Percentiles rank a stretch among this genome's conserved stretches.
Conservation (phyloP, 2,329 filamentous ascomycete species). For the Scopulariopsis brevicaulis region DNA sequence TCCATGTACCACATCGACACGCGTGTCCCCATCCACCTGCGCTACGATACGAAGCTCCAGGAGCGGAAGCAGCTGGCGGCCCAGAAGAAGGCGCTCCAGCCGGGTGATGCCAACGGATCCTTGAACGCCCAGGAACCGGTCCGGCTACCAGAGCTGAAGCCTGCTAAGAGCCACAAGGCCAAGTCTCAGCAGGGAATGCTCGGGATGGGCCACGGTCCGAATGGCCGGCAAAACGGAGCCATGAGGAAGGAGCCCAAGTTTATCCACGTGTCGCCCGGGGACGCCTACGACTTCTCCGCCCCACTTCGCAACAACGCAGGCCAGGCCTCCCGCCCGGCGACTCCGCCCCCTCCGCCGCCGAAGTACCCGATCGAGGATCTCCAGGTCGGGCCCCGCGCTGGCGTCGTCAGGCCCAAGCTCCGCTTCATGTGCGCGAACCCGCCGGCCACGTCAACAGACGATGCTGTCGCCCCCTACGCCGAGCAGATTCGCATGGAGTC, state of each 20-base stretch:
- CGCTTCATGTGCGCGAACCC: slow-evolving; percentile 65
- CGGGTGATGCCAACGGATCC: slow-evolving; percentile 28
- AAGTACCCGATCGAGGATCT: slow-evolving; percentile 96
- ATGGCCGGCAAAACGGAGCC: not conserved
- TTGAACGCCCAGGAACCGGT: slow-evolving; percentile 29
- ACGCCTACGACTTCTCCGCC: slow-evolving; percentile 33
- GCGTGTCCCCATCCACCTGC: slow-evolving; percentile 72
- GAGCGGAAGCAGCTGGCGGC: slow-evolving; percentile 64
- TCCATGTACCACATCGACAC: slow-evolving; percentile 75
- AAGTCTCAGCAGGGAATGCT: slow-evolving; percentile 34
- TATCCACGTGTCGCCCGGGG: slow-evolving; percentile 27
- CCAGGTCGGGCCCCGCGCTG: slow-evolving; percentile 61
- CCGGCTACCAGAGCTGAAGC: slow-evolving; percentile 62
- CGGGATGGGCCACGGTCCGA: slow-evolving; percentile 14
- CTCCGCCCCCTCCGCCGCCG: slow-evolving; percentile 56
- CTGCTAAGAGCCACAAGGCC: slow-evolving; percentile 58
- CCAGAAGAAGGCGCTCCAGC: slow-evolving; percentile 46
- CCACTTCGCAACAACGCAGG: slow-evolving; percentile 29
- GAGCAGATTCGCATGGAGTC: slow-evolving; percentile 66
- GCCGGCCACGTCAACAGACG: slow-evolving; percentile 33
- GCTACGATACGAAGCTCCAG: slow-evolving; percentile 67
- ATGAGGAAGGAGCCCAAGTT: slow-evolving; percentile 19
- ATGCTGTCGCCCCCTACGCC: slow-evolving; percentile 7
- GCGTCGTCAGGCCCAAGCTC: slow-evolving; percentile 57
- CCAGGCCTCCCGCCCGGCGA: slow-evolving; percentile 29